Percentiles rank a stretch among this genome's conserved stretches.
Evolutionary conservation across 2,329 filamentous ascomycete species (phyloP).

Genomic region (Zalaria sp.): DNA sequence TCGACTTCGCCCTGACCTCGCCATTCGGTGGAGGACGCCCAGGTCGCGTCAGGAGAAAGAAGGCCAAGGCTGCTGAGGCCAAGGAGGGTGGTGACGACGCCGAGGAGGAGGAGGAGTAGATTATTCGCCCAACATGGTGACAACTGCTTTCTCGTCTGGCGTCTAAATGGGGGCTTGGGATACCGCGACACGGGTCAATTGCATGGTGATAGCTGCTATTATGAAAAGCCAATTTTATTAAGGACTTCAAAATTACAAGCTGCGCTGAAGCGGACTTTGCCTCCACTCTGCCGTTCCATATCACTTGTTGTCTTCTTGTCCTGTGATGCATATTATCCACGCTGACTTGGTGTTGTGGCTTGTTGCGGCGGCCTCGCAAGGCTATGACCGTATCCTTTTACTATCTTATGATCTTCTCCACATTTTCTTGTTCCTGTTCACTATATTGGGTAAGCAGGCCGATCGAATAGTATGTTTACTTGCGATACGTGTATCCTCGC

Average conservation of each 20-base stretch:
- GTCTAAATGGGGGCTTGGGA: not conserved
- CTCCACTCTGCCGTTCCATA: too few relatives aligned
- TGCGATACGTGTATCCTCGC: too few relatives aligned
- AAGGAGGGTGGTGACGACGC: slow-evolving; percentile 67
- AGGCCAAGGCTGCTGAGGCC: slow-evolving; percentile 90
- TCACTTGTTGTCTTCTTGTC: too few relatives aligned
- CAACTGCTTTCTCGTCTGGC: not conserved
- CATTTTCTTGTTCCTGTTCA: too few relatives aligned
- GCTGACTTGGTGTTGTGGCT: too few relatives aligned
- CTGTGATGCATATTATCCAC: too few relatives aligned
- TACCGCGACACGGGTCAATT: not conserved
- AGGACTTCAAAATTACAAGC: not conserved
- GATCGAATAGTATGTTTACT: too few relatives aligned
- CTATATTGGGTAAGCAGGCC: too few relatives aligned
- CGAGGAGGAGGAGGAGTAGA: slow-evolving; percentile 48
- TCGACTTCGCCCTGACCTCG: slow-evolving; percentile 95
- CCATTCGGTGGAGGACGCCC: slow-evolving; percentile 95
- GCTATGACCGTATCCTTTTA: too few relatives aligned
- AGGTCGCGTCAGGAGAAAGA: slow-evolving; percentile 98
- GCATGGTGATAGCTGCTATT: not conserved
- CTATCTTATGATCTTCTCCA: too few relatives aligned
- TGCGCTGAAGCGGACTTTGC: too few relatives aligned
- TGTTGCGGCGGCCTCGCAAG: too few relatives aligned
- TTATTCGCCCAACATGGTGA: slow-evolving; percentile 8
- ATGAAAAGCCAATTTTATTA: not conserved